Base-by-base conservation (phyloP, 2,329 filamentous ascomycete species). In the Cladorrhinum sp. region DNA sequence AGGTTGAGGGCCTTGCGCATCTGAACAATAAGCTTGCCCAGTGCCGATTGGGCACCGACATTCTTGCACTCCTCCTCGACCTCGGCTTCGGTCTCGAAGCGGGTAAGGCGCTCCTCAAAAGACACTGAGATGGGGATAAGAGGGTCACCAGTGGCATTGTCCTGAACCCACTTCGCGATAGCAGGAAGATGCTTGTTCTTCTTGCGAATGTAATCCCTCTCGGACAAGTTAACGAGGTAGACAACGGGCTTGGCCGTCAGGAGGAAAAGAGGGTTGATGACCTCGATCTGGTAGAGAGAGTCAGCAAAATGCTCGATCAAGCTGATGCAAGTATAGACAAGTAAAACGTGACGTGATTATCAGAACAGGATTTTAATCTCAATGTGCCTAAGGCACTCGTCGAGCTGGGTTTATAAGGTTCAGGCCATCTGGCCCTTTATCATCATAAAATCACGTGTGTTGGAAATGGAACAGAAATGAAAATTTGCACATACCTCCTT, bases 111-210 rank as follows among this genome's bases (percentile, higher is more conserved):
- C 76, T 98, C 93, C 80, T 99, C 96, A 69, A 96, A 94, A 36
- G 85, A 88, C 60, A 97, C 90, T 0, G 95, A 98, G 71, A 99
- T 88, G 64, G 94, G 95, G 62, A 99, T 91, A 72, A 98, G 88
- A 56, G 93, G 91, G 73, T 97, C 93, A 61, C 92, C 92, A 57
- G 86, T 77, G 5, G 93, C 91, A 75, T 99, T 84, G 74, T 90
- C 86, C 81, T 98, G 96, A 77, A 97, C 87, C 95, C 95, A 99
- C 74, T 95, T 90, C 63, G 90, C 91, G 68, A 98, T 88, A 80
- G 94, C 95, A 68, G 90, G 86, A 59, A 99, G 86, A 79, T 99
- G 87, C 87, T 99, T 99, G 86, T 99, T 99, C 89, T 98, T 99
- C 82, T 98, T 95, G 72, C 95, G 90, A 73, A 97, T 88, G 77